A percentile compares a stretch with the other conserved stretches of the same genome.
Conservation (phyloP, 108 stramenopile genomes). For the Skeletonema tropicum region DNA sequence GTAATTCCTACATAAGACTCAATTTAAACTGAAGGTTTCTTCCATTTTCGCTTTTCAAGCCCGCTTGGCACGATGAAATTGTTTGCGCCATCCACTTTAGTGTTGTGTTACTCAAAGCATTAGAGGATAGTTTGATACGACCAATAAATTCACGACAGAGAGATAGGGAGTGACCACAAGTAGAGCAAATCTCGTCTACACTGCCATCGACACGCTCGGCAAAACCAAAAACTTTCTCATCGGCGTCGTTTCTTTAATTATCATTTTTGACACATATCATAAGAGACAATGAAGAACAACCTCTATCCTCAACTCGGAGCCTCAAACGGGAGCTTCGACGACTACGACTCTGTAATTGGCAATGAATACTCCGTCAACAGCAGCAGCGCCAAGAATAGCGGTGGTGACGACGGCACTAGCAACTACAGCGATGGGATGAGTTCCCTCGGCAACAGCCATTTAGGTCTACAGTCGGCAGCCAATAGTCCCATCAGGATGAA, state of each 20-base stretch:
- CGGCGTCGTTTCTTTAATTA: not conserved
- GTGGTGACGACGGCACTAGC: not conserved
- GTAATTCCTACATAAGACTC: not conserved
- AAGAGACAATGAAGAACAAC: not conserved
- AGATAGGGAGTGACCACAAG: not conserved
- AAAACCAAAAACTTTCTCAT: not conserved
- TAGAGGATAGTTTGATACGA: not conserved
- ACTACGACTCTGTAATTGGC: not conserved
- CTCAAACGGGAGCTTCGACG: not conserved
- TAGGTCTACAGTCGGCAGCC: not conserved
- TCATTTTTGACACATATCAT: not conserved
- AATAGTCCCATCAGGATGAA: not conserved
- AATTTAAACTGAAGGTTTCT: not conserved
- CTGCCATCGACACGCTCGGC: not conserved
- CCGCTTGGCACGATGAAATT: not conserved
- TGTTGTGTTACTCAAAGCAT: no score
- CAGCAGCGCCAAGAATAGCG: not conserved
- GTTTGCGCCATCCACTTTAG: no score
- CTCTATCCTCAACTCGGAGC: conserved; percentile 2
- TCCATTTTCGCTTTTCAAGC: not conserved
- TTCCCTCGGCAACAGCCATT: not conserved
- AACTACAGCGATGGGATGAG: not conserved
- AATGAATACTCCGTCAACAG: not conserved
- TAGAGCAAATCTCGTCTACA: not conserved
- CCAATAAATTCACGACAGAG: not conserved